These are phyloP conservation scores for Colletotrichum higginsianum DNA, from an alignment of 2,329 filamentous ascomycete genomes.

Conservation along the genomic window DNA sequence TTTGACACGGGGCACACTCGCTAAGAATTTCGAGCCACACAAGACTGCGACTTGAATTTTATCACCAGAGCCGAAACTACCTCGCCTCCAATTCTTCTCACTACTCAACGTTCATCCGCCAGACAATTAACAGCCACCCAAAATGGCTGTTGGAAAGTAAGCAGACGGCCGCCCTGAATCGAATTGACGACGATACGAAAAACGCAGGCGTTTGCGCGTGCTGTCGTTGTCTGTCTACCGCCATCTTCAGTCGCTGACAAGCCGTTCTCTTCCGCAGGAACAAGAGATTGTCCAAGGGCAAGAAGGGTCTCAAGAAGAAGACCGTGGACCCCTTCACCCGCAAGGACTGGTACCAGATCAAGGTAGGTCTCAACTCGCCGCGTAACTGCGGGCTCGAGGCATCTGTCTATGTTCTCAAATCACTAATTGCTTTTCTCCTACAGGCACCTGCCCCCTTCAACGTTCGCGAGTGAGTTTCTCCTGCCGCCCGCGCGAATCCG, in stretches of 20 bases:
- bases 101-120: constrained; percentile 60
- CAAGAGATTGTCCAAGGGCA: constrained; percentile 99
- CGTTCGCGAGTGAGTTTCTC: constrained; percentile 89
- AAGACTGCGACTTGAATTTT: constrained; percentile 49
- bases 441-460: constrained; percentile 96
- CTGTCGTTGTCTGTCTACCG: constrained; percentile 34
- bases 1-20: constrained; percentile 38
- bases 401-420: neutral
- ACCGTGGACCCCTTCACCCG: constrained; percentile 96
- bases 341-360: constrained; percentile 99
- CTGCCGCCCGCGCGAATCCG: neutral
- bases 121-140: constrained; percentile 64
- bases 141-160: constrained; percentile 75
- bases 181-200: neutral
- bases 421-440: constrained; percentile 46
- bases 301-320: constrained; percentile 99
- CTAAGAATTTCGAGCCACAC: constrained; percentile 48
- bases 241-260: constrained; percentile 43
- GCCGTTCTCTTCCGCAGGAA: constrained; percentile 73
- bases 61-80: constrained; percentile 49
- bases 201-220: neutral
- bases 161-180: constrained; percentile 45
- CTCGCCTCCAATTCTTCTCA: constrained; percentile 58
- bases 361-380: constrained; percentile 68
- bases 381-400: constrained; percentile 43